Percentiles rank a stretch among this genome's conserved stretches.
Conservation (phyloP, 768 basidiomycete species). For the Amanita pallidorosea region DNA sequence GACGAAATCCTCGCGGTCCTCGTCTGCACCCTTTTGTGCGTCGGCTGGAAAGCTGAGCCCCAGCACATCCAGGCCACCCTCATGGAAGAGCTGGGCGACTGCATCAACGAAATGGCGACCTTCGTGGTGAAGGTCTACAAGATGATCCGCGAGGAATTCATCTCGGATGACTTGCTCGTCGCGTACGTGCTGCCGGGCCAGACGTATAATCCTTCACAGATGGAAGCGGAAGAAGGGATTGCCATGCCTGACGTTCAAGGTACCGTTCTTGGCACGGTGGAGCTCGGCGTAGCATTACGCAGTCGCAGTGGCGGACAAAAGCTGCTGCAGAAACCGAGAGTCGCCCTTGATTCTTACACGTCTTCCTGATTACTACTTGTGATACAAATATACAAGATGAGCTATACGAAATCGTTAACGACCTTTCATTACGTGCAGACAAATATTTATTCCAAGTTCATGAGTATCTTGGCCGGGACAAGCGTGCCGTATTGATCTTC, state of each 20-base stretch:
- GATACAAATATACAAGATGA: neutral
- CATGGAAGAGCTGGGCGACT: neutral
- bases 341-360: neutral
- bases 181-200: neutral
- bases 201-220: neutral
- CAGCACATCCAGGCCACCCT: neutral
- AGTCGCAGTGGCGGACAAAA: neutral
- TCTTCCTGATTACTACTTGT: neutral
- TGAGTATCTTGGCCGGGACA: neutral
- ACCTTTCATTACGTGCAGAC: neutral
- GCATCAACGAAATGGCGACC: neutral
- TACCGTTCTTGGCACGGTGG: neutral
- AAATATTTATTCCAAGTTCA: neutral
- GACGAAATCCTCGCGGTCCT: neutral
- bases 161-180: neutral
- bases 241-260: neutral
- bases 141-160: conserved; percentile 2
- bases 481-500: neutral
- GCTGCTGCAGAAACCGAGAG: neutral
- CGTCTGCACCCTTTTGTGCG: neutral
- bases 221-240: neutral
- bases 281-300: neutral
- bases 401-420: too few species aligned
- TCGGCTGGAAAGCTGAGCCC: neutral
- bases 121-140: neutral